Evolutionary conservation across 1,139 yeast species (phyloP).

Genomic region (Scheffersomyces lignicola): DNA sequence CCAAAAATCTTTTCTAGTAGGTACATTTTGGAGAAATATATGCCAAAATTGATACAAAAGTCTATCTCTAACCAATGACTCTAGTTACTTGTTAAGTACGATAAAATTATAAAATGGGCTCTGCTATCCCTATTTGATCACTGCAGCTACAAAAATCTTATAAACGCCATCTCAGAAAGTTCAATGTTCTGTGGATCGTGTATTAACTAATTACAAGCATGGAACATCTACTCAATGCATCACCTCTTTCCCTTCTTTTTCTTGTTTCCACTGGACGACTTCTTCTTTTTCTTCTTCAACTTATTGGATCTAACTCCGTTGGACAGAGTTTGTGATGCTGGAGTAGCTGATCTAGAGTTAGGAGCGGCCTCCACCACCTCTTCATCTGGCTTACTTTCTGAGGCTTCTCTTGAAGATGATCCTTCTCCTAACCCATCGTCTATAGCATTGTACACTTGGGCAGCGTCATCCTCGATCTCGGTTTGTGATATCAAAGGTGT

Average conservation of each 20-base stretch:
- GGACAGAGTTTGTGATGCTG: conserved; percentile 3
- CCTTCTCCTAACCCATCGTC: conserved; percentile 3
- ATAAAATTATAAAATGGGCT: too few relatives aligned
- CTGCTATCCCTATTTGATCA: too few relatives aligned
- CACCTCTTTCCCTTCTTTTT: conserved; percentile 12
- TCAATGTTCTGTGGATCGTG: too few relatives aligned
- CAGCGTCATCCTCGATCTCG: not conserved
- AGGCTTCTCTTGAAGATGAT: conserved; percentile 2
- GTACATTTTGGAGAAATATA: too few relatives aligned
- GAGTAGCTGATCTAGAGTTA: not conserved
- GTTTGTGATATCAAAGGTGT: conserved; percentile 10
- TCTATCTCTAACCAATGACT: too few relatives aligned
- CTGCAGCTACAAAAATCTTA: too few relatives aligned
- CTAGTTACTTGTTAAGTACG: too few relatives aligned
- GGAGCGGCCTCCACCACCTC: conserved; percentile 5
- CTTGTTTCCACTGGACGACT: conserved; percentile 7
- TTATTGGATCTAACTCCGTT: conserved; percentile 3
- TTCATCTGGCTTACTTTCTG: conserved; percentile 3
- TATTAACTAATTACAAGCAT: too few relatives aligned
- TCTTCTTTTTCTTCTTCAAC: conserved; percentile 5
- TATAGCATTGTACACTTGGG: not conserved
- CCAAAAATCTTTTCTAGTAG: too few relatives aligned
- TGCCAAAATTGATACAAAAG: too few relatives aligned
- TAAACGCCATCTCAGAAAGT: too few relatives aligned
- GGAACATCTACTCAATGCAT: too few relatives aligned